phyloP scores from a whole-genome alignment of 177 flowering plant species.

The Telopea speciosissima region DNA sequence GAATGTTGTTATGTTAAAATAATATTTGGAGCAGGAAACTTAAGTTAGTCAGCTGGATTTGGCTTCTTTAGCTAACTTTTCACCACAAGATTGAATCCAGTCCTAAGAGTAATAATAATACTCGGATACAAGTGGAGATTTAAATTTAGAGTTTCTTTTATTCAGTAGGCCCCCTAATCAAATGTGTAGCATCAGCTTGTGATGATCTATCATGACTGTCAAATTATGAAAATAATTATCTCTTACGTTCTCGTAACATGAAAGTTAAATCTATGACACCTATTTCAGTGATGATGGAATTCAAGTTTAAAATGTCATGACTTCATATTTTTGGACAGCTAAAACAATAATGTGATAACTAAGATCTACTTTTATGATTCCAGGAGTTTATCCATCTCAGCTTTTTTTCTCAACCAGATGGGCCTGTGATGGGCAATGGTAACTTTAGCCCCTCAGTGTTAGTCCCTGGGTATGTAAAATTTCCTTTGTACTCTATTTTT shows the following conservation, averaged over 20 bases:
- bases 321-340: background rate
- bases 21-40: no score
- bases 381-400: constrained; percentile 74
- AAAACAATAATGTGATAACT: background rate
- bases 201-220: no score
- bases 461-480: constrained; percentile 66
- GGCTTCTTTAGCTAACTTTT: background rate
- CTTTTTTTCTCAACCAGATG: constrained; percentile 91
- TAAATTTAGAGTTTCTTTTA: no score
- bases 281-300: background rate
- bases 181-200: background rate
- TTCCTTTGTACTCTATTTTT: background rate
- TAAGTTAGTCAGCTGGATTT: background rate
- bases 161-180: background rate
- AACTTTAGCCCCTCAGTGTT: constrained; percentile 55
- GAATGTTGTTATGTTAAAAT: no score
- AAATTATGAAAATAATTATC: background rate
- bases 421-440: constrained; percentile 73
- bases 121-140: background rate
- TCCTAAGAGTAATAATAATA: no score
- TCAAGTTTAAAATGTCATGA: background rate
- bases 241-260: background rate
- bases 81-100: background rate
- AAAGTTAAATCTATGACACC: no score
- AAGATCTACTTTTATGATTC: background rate